These are phyloP conservation scores for Maudiozyma humilis DNA, from an alignment of 1,139 yeast genomes.

Conservation along the genomic window DNA sequence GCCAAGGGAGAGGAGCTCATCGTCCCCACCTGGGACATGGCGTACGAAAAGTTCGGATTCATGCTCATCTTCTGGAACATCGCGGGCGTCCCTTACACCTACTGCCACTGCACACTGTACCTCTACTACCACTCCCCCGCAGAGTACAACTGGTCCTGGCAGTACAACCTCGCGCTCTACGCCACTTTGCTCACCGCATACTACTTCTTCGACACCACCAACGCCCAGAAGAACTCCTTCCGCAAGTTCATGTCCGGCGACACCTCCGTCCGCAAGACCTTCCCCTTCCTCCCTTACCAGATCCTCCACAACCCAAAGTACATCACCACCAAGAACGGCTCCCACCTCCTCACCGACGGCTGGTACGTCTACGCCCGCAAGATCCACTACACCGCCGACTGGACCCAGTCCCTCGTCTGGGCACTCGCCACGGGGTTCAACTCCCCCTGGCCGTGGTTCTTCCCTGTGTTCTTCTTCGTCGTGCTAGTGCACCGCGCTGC, in stretches of 20 bases:
- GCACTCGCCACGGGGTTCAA: constrained; percentile 81
- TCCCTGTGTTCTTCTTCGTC: constrained; percentile 80
- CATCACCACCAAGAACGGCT: constrained; percentile 78
- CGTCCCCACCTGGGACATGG: constrained; percentile 99
- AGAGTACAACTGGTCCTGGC: constrained; percentile 65
- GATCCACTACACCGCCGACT: constrained; percentile 92
- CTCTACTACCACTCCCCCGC: constrained; percentile 73
- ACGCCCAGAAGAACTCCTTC: constrained; percentile 92
- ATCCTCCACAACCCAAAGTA: constrained; percentile 74
- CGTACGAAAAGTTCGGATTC: constrained; percentile 95
- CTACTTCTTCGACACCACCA: constrained; percentile 89
- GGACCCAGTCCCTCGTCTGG: constrained; percentile 82
- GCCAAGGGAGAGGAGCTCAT: constrained; percentile 95
- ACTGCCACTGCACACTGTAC: constrained; percentile 85
- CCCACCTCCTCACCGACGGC: constrained; percentile 79
- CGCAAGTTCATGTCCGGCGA: constrained; percentile 84
- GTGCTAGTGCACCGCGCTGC: constrained; percentile 82
- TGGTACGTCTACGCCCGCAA: constrained; percentile 92
- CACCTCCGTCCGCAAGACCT: constrained; percentile 62
- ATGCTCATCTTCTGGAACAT: constrained; percentile 98
- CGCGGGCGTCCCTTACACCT: constrained; percentile 97
- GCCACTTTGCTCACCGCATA: constrained; percentile 58
- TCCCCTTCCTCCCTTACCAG: constrained; percentile 87
- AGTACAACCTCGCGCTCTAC: constrained; percentile 51
- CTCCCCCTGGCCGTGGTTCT: constrained; percentile 92